phyloP scores from a whole-genome alignment of 31 red algal species.

The Endocladia muricata region DNA sequence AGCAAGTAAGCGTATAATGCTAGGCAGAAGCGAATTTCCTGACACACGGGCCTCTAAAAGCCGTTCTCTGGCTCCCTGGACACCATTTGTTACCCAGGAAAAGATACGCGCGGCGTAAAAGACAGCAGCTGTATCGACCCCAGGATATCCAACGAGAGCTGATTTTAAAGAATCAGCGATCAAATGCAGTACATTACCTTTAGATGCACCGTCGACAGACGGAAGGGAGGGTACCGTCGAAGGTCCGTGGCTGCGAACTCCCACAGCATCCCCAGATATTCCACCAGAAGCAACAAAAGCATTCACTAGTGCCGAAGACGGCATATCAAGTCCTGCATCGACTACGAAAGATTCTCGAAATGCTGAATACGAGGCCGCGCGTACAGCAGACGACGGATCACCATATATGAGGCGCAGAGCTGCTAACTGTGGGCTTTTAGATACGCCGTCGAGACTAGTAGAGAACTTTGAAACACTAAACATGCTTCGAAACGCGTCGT shows the following conservation, averaged over 20 bases:
- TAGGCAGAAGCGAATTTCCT: slow-evolving; percentile 29
- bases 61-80: slow-evolving; percentile 39
- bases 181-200: background rate
- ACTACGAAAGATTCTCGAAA: slow-evolving; percentile 45
- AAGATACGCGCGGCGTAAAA: slow-evolving; percentile 78
- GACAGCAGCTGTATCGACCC: slow-evolving; percentile 71
- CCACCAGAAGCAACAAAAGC: slow-evolving; percentile 19
- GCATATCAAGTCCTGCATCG: slow-evolving; percentile 44
- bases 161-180: slow-evolving; percentile 43
- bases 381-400: slow-evolving; percentile 53
- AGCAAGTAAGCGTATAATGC: slow-evolving; percentile 56
- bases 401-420: slow-evolving; percentile 23
- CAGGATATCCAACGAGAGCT: slow-evolving; percentile 74
- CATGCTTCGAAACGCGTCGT: slow-evolving; percentile 46
- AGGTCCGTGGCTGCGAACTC: slow-evolving; percentile 25
- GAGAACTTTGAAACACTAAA: slow-evolving; percentile 20
- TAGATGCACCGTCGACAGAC: slow-evolving; percentile 1
- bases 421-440: slow-evolving; percentile 27
- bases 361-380: slow-evolving; percentile 49
- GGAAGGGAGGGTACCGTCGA: slow-evolving; percentile 29
- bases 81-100: slow-evolving; percentile 34
- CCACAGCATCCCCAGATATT: slow-evolving; percentile 1
- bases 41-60: slow-evolving; percentile 35
- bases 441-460: background rate
- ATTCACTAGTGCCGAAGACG: slow-evolving; percentile 49